Conservation (phyloP, 306 rosid species). For the Hippophae rhamnoides region DNA sequence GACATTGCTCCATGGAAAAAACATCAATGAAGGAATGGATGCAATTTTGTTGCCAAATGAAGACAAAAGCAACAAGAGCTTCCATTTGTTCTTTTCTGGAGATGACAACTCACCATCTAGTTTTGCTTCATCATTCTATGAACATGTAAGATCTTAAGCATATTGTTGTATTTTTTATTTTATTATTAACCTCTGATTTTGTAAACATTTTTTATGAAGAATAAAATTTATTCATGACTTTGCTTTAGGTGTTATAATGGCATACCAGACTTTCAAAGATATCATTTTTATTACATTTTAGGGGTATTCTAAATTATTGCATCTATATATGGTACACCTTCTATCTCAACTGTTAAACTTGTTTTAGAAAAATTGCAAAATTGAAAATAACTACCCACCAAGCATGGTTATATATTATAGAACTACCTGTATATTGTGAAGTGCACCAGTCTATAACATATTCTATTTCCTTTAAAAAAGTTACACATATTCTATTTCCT, state of each 20-base stretch:
- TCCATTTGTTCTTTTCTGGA: constrained; percentile 59
- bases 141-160: constrained; percentile 43
- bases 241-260: neutral
- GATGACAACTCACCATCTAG: constrained; percentile 41
- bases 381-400: no score
- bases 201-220: neutral
- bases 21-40: constrained; percentile 17
- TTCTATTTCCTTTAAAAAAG: no score
- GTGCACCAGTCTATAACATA: no score
- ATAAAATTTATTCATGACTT: neutral
- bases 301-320: neutral
- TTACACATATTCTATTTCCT: no score
- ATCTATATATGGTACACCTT: no score
- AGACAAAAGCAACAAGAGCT: constrained; percentile 40
- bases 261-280: neutral
- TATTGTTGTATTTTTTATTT: neutral
- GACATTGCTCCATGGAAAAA: constrained; percentile 20
- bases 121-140: constrained; percentile 38
- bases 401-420: no score
- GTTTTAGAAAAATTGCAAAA: no score
- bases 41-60: constrained; percentile 32
- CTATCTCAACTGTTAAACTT: no score
- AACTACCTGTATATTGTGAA: no score
- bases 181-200: neutral
- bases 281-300: neutral